Base-by-base conservation (phyloP, 108 stramenopile species). In the Nitzschia sp. region DNA sequence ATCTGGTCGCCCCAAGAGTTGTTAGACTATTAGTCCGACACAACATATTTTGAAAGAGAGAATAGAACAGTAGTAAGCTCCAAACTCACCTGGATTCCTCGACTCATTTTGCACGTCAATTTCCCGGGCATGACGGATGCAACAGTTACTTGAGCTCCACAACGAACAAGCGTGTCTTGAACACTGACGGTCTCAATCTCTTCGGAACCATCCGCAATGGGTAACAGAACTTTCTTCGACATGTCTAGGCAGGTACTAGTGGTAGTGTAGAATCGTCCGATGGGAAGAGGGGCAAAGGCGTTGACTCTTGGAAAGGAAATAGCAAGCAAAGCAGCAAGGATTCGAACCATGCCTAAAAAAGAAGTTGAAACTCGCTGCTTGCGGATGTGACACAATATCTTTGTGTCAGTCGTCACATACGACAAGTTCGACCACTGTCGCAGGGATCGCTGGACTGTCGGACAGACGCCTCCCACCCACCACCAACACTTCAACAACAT, bases 181-280 rank as follows among this genome's bases (percentile, higher is more conserved):
- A 98, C 95, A 57, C 95, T 95, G 3, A 92, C 87, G 5, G 95
- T 93, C 66, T 98, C 98, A 58, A 98, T 98, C 69, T 98, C 98
- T 71, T 98, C 98, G 46, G 89, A 86, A 39, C 95, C 96, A 59
- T 96, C 86, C 1, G 91, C 98, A 21, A 98, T 90, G 19, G 98
- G 98, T 58, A 98, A 95, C 44, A 98, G 81, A 65, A 97, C 92
- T 20, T 84, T 76, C 72, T 93, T 93, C 8, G 83, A 46, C 76
- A 77, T 77, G 38, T 17, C 53, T 17, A 70, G 50, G 25, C 44
- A 29, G 11, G 56, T 54, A 12, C 56, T 48, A 6, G 60, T 42
- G 3, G 29, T 10, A 22, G 48, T 50, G 55, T 48, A 69, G 10
- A 58, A 44, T 34, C 57, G 44, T 15, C 20, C 29, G 15, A 10